Percentiles rank a stretch among this genome's conserved stretches.
These are phyloP conservation scores for Kwoniella shivajii DNA, from an alignment of 1,284 basidiomycete genomes.

Conservation along the genomic window DNA sequence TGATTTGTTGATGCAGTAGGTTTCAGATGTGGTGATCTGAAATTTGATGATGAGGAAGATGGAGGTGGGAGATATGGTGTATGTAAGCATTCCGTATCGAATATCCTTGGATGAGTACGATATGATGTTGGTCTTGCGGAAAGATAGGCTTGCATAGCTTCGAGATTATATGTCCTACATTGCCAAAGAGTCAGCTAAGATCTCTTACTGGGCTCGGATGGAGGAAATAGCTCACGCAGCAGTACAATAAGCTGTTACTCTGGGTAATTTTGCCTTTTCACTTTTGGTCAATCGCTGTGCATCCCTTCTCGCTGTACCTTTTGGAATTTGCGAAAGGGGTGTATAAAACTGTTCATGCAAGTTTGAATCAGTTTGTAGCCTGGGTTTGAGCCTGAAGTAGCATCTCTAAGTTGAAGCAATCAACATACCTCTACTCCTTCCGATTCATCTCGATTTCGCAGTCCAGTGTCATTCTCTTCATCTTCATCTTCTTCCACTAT, in stretches of 20 bases:
- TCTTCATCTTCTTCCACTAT: constrained; percentile 60
- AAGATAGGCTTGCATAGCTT: constrained; percentile 84
- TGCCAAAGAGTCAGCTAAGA: too few species aligned
- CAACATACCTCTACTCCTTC: constrained; percentile 64
- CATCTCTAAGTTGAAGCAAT: background rate
- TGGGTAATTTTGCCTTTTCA: constrained; percentile 88
- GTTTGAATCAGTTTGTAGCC: background rate
- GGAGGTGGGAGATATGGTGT: constrained; percentile 52
- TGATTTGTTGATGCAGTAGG: constrained; percentile 20
- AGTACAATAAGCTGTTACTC: constrained; percentile 94
- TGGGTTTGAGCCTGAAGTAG: background rate
- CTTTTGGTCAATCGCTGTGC: constrained; percentile 87
- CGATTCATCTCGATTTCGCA: constrained; percentile 40
- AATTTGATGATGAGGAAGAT: constrained; percentile 23
- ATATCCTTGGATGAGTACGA: constrained; percentile 73
- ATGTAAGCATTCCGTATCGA: constrained; percentile 53
- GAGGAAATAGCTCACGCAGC: constrained; percentile 66
- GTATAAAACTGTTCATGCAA: constrained; percentile 85
- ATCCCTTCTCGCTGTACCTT: constrained; percentile 88
- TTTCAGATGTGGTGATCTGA: constrained; percentile 44
- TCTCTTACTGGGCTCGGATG: too few species aligned
- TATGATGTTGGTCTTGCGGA: constrained; percentile 77
- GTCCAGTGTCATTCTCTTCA: constrained; percentile 28
- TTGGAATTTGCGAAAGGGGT: constrained; percentile 87
- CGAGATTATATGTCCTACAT: constrained; percentile 79